phyloP scores from a whole-genome alignment of 2,329 filamentous ascomycete genomes.

The Xylariomycetidae sp. region DNA sequence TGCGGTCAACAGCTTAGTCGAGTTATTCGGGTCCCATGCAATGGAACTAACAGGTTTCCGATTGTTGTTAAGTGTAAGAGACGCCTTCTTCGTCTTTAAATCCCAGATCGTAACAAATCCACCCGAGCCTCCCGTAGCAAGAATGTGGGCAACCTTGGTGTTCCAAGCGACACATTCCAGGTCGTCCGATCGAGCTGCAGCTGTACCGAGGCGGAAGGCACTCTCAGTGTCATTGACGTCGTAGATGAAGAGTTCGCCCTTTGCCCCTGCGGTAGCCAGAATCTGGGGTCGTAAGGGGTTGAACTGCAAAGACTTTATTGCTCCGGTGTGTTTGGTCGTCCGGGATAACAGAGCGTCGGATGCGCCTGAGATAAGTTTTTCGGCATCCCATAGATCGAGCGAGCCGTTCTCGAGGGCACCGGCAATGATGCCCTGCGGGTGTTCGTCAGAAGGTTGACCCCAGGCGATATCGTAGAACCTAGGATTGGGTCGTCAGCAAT shows the following conservation, averaged over 20 bases:
- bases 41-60: constrained; percentile 93
- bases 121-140: constrained; percentile 87
- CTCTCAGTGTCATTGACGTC: constrained; percentile 86
- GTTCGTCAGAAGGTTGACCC: constrained; percentile 74
- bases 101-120: constrained; percentile 99
- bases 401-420: constrained; percentile 93
- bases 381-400: constrained; percentile 89
- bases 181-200: constrained; percentile 85
- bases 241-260: constrained; percentile 94
- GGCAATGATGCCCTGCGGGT: constrained; percentile 84
- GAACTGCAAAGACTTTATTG: constrained; percentile 94
- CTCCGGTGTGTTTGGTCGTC: constrained; percentile 83
- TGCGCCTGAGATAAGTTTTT: constrained; percentile 53
- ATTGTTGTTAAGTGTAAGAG: constrained; percentile 90
- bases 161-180: constrained; percentile 98
- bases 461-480: constrained; percentile 98
- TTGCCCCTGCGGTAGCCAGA: constrained; percentile 85
- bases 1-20: constrained; percentile 89
- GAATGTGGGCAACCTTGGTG: constrained; percentile 92
- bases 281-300: constrained; percentile 90
- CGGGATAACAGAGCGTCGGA: constrained; percentile 77
- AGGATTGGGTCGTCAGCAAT: constrained; percentile 16
- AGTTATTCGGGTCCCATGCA: constrained; percentile 93
- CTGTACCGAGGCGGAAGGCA: constrained; percentile 83
- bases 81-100: constrained; percentile 96